Evolutionary conservation across 768 basidiomycete genomes (phyloP), one percentile per base, ranked within the genome.

Genomic region (Mycena epipterygia): DNA sequence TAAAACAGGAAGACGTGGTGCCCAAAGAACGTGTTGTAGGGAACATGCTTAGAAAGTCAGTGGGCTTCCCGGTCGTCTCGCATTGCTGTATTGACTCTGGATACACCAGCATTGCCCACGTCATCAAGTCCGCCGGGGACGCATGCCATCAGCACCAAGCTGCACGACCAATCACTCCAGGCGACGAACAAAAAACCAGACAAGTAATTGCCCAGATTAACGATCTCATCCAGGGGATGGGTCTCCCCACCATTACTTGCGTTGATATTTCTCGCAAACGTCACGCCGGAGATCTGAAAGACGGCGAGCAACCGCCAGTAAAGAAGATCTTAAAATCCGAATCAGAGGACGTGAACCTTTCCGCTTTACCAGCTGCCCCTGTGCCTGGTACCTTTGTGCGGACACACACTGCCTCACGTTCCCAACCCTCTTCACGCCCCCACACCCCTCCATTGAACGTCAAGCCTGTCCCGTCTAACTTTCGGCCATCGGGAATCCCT

Each of bases 1-100:
- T 62, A 33, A 79, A 73, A 52, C 75, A 78, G 42, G 79, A 79
- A 67, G 76, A 79, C 21, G 61, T 66, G 11, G 61, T 66, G 11
- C 60, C 75, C 17, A 68, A 76, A 17, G 69, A 76, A 57, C 74
- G 80, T 84, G 78, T 83, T 29, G 83, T 88, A 39, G 84, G 85
- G 16, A 84, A 83, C 75, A 83, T 88, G 81, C 78, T 88, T 44
- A 86, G 85, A 77, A 85, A 87, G 92, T 92, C 74, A 78, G 88
- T 78, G 25, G 25, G 27, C 35, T 71, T 51, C 39, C 27, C 52
- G 37, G 57, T 67, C 51, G 55, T 29, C 63, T 58, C 42, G 42
- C 35, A 25, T 41, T 51, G 48, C 71, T 39, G 64, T 68, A 69
- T 67, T 76, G 68, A 72, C 65, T 70, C 11, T 23, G 69, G 75